A percentile compares a stretch with the other conserved stretches of the same genome.
These are phyloP conservation scores for Venturia oleaginea DNA, from an alignment of 2,329 filamentous ascomycete genomes.

Conservation along the genomic window DNA sequence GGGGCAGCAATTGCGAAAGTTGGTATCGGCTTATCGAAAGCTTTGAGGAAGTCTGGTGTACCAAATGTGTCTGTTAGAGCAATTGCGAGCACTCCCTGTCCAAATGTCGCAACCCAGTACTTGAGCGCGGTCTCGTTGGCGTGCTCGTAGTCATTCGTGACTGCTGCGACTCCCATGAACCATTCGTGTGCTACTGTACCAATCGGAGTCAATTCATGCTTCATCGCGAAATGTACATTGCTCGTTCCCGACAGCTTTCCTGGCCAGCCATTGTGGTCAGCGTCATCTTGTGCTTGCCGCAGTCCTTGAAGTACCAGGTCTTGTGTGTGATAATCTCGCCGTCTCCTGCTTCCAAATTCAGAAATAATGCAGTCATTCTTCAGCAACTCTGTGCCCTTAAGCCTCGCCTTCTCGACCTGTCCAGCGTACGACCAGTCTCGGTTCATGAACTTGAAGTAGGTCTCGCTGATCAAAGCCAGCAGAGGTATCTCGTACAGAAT, in stretches of 20 bases:
- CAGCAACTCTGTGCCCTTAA: slow-evolving; percentile 70
- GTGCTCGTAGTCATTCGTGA: slow-evolving; percentile 72
- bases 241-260: slow-evolving; percentile 82
- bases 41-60: slow-evolving; percentile 75
- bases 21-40: slow-evolving; percentile 59
- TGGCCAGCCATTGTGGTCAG: slow-evolving; percentile 50
- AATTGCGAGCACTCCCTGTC: slow-evolving; percentile 69
- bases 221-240: slow-evolving; percentile 95
- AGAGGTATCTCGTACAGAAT: slow-evolving; percentile 97
- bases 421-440: slow-evolving; percentile 82
- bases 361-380: slow-evolving; percentile 81
- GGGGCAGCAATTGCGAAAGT: slow-evolving; percentile 22
- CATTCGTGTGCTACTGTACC: slow-evolving; percentile 95
- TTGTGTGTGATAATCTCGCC: slow-evolving; percentile 91
- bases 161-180: slow-evolving; percentile 98
- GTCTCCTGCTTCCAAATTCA: slow-evolving; percentile 83
- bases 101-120: slow-evolving; percentile 89
- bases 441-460: slow-evolving; percentile 96
- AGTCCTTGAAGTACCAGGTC: slow-evolving; percentile 83
- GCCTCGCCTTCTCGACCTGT: slow-evolving; percentile 75
- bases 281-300: slow-evolving; percentile 67
- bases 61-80: slow-evolving; percentile 96
- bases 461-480: slow-evolving; percentile 83
- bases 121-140: slow-evolving; percentile 77
- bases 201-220: slow-evolving; percentile 72